Conservation (phyloP, 257 asterid genomes). For the Primulina tabacum region DNA sequence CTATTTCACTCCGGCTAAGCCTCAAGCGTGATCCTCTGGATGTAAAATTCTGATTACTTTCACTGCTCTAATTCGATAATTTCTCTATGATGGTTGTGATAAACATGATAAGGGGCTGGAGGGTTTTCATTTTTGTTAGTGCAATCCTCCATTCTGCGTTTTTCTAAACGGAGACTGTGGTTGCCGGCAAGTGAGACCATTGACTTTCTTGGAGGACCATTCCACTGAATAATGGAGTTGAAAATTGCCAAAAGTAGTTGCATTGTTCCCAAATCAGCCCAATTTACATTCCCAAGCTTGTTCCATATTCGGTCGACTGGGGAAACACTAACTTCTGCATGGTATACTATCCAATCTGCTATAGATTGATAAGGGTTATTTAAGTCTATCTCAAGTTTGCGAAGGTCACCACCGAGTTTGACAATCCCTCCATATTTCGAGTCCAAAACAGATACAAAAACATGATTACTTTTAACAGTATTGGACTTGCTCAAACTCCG, state of each 20-base stretch:
- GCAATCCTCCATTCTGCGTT: slow-evolving; percentile 53
- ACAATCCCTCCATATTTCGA: slow-evolving; percentile 71
- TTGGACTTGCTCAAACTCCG: slow-evolving; percentile 51
- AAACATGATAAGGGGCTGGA: slow-evolving; percentile 33
- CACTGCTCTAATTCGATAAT: slow-evolving; percentile 42
- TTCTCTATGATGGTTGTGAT: slow-evolving; percentile 37
- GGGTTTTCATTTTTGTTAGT: slow-evolving; percentile 34
- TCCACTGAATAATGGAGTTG: slow-evolving; percentile 60
- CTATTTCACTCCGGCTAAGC: slow-evolving; percentile 50
- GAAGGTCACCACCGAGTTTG: slow-evolving; percentile 68
- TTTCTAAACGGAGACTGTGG: slow-evolving; percentile 73
- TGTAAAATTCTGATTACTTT: slow-evolving; percentile 26
- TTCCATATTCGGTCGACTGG: slow-evolving; percentile 70
- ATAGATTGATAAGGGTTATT: slow-evolving; percentile 58
- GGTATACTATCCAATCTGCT: slow-evolving; percentile 66
- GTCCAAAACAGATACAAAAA: slow-evolving; percentile 57
- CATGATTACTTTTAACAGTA: slow-evolving; percentile 41
- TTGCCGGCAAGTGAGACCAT: slow-evolving; percentile 63
- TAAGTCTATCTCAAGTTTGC: slow-evolving; percentile 59
- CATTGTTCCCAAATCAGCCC: slow-evolving; percentile 75
- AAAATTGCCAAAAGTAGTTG: slow-evolving; percentile 68
- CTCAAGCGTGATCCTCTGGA: slow-evolving; percentile 46
- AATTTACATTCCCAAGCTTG: slow-evolving; percentile 81
- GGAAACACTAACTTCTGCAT: slow-evolving; percentile 60
- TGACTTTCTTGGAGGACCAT: slow-evolving; percentile 77